Base-by-base conservation (phyloP, 305 asterid species). In the Fraxinus ornus region DNA sequence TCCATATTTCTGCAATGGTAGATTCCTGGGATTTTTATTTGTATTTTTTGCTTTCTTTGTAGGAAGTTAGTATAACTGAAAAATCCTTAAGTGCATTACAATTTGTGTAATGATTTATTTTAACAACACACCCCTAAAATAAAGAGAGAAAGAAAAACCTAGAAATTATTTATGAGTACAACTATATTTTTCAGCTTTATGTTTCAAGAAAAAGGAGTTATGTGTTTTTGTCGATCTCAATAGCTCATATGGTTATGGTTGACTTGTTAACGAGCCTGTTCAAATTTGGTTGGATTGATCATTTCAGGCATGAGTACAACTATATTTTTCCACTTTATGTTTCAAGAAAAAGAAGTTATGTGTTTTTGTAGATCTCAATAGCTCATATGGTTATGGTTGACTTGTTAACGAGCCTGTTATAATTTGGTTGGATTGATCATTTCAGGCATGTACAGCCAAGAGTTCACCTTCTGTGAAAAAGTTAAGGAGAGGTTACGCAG, bases 381-480 rank as follows among this genome's bases (percentile, higher is more conserved):
- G 17, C 32, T 13, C 76, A 15, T 32, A 68, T 70, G 22, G n/a
- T 70, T 36, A 24, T 82, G 76, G 77, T 80, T 64, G 80, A 52
- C 26, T 77, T 72, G 79, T 32, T 81, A 55, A 30, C 5, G 26
- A 72, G 55, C 47, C 44, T 84, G 76, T 72, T 85, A 41, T 76
- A 70, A 49, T 82, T 74, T 71, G 15, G 71, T 83, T 30, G 84
- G 83, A 85, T 86, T 84, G 80, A 85, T 87, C 77, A 80, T 88
- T 76, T 79, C 92, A 97, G 99, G 93, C 86, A 84, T 86, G 90
- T 93, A 92, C 86, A 90, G 92, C 89, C 89, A 88, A 64, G 99
- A 94, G 88, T 94, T 95, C 89, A 80, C 91, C 57, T 97, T 97
- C 85, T 95, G 98, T 90, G 99, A 97, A 81, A 93, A 93, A 86